These are phyloP conservation scores for Amoebophrya sp. DNA, from an alignment of 169 alveolate species.

Conservation along the genomic window DNA sequence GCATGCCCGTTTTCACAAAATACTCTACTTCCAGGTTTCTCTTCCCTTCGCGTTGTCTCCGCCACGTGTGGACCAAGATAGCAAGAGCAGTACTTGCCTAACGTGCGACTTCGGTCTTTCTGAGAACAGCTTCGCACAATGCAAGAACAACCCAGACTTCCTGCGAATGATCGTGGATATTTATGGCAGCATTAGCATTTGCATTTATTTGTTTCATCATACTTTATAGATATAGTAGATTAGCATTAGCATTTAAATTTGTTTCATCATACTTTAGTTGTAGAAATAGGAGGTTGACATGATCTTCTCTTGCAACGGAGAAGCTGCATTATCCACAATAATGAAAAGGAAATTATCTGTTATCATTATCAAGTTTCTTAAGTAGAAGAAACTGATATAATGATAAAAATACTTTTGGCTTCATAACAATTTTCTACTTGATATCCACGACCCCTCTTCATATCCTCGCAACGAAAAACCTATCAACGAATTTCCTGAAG, in stretches of 20 bases:
- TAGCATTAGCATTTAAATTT: not conserved
- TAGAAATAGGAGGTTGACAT: too few relatives aligned
- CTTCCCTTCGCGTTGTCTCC: not conserved
- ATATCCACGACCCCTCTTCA: too few relatives aligned
- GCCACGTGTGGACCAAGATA: not conserved
- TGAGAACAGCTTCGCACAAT: not conserved
- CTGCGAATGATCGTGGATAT: conserved; percentile 19
- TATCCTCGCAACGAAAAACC: too few relatives aligned
- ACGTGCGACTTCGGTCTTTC: conserved; percentile 6
- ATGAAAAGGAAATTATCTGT: too few relatives aligned
- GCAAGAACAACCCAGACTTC: not conserved
- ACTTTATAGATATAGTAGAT: not conserved
- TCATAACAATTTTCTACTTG: not conserved
- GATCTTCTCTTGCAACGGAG: too few relatives aligned
- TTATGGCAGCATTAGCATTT: not conserved
- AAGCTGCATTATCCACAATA: too few relatives aligned
- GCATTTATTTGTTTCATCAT: not conserved
- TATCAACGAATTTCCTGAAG: not conserved
- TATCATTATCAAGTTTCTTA: too few relatives aligned
- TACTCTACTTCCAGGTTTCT: not conserved
- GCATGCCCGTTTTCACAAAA: not conserved
- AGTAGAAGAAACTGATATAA: too few relatives aligned
- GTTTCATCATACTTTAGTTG: too few relatives aligned
- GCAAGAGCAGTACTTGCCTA: not conserved
- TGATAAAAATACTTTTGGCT: too few relatives aligned